Conservation (phyloP, 2,329 filamentous ascomycete species). For the Aspergillus terreus region DNA sequence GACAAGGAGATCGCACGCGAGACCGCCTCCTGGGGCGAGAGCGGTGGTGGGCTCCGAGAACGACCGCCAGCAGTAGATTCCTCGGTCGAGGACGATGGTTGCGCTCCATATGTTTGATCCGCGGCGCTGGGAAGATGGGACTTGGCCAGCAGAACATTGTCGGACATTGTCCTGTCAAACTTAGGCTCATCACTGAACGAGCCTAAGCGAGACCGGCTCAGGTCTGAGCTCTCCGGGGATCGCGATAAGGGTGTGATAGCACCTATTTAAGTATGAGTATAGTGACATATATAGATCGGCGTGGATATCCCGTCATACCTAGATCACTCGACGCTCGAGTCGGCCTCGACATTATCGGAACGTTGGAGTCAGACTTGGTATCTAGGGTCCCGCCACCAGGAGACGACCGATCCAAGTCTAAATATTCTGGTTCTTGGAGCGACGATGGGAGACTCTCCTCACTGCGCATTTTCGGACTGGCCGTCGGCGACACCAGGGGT, state of each 20-base stretch:
- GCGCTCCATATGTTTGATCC: constrained; percentile 9
- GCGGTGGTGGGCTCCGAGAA: constrained; percentile 72
- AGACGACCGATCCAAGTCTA: constrained; percentile 40
- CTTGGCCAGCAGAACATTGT: constrained; percentile 49
- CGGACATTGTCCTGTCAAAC: constrained; percentile 51
- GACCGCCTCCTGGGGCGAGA: constrained; percentile 71
- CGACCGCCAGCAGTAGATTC: constrained; percentile 31
- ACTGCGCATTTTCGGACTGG: constrained; percentile 60
- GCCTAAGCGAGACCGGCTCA: constrained; percentile 22
- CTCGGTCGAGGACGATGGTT: constrained; percentile 8
- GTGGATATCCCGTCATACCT: constrained; percentile 26
- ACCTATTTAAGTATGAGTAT: constrained; percentile 24
- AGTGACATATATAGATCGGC: too few relatives aligned
- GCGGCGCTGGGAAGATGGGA: constrained; percentile 21
- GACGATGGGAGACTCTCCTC: constrained; percentile 29
- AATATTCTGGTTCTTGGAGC: constrained; percentile 49
- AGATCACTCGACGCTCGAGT: constrained; percentile 46
- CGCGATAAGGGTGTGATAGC: constrained; percentile 38
- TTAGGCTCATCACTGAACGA: constrained; percentile 34
- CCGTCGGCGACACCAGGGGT: constrained; percentile 83
- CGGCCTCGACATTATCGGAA: constrained; percentile 26
- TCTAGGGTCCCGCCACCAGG: constrained; percentile 20
- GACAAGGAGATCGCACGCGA: constrained; percentile 80
- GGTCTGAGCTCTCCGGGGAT: constrained; percentile 32
- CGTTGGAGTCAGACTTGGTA: constrained; percentile 19